Percentiles rank a stretch among this genome's conserved stretches.
These are phyloP conservation scores for Pisolithus albus DNA, from an alignment of 768 basidiomycete species.

Conservation along the genomic window DNA sequence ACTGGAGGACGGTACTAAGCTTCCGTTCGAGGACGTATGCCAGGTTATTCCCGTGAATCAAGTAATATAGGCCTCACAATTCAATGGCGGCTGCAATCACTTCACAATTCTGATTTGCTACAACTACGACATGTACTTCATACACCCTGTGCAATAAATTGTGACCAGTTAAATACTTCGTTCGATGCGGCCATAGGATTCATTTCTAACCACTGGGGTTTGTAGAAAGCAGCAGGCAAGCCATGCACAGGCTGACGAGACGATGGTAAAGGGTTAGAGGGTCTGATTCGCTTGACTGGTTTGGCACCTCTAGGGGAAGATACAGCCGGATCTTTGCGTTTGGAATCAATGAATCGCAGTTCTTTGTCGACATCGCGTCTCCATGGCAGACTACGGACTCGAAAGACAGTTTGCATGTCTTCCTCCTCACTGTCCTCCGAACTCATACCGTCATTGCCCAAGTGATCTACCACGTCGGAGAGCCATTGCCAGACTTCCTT, in stretches of 20 bases:
- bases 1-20: no score
- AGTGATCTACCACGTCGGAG: not conserved
- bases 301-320: constrained; percentile 4
- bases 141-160: no score
- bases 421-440: constrained; percentile 5
- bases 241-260: not conserved
- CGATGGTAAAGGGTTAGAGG: not conserved
- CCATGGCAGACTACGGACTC: not conserved
- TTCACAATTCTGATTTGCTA: no score
- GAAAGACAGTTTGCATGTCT: not conserved
- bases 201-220: no score
- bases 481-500: constrained; percentile 1
- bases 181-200: no score
- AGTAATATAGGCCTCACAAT: no score
- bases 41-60: no score
- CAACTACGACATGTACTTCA: no score
- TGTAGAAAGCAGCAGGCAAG: not conserved
- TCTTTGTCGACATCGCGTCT: constrained; percentile 4
- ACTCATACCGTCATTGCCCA: constrained; percentile 6
- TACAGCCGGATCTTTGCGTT: not conserved
- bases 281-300: not conserved
- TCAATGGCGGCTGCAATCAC: no score
- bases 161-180: no score
- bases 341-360: constrained; percentile 2
- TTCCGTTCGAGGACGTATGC: no score